Percentiles rank a stretch among this genome's conserved stretches.
These are phyloP conservation scores for Exophiala oligosperma DNA, from an alignment of 2,329 filamentous ascomycete species.

Conservation along the genomic window DNA sequence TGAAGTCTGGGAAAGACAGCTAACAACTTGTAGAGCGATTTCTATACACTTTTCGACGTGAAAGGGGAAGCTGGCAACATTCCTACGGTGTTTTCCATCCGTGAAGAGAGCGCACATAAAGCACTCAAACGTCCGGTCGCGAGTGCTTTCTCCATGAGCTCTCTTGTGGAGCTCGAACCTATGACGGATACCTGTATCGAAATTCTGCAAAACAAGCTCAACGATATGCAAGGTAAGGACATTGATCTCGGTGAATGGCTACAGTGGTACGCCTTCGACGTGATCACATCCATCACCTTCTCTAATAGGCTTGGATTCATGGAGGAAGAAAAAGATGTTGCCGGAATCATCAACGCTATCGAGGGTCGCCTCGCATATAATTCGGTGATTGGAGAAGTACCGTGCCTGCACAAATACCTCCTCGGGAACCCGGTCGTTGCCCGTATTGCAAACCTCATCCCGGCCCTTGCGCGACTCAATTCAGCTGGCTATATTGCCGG, in stretches of 20 bases:
- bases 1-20: too few species aligned
- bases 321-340: slow-evolving; percentile 31
- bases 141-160: slow-evolving; percentile 56
- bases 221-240: neutral
- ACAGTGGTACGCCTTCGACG: slow-evolving; percentile 74
- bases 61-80: slow-evolving; percentile 65
- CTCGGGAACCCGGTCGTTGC: slow-evolving; percentile 32
- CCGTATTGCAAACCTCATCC: neutral
- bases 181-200: slow-evolving; percentile 49
- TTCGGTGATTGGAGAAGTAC: slow-evolving; percentile 41
- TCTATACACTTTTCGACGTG: slow-evolving; percentile 6
- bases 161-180: slow-evolving; percentile 40
- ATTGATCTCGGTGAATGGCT: slow-evolving; percentile 57
- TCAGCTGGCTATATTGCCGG: neutral
- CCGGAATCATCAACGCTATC: slow-evolving; percentile 37
- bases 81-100: slow-evolving; percentile 66
- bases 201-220: slow-evolving; percentile 37
- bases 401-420: slow-evolving; percentile 37
- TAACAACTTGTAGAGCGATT: too few species aligned
- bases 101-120: slow-evolving; percentile 70
- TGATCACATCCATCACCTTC: slow-evolving; percentile 34
- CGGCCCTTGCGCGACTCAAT: neutral
- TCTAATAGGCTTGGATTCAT: slow-evolving; percentile 35
- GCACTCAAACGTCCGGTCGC: slow-evolving; percentile 60
- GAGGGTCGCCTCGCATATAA: slow-evolving; percentile 56